phyloP scores from a whole-genome alignment of 1,284 basidiomycete genomes.

The Earliella scabrosa region DNA sequence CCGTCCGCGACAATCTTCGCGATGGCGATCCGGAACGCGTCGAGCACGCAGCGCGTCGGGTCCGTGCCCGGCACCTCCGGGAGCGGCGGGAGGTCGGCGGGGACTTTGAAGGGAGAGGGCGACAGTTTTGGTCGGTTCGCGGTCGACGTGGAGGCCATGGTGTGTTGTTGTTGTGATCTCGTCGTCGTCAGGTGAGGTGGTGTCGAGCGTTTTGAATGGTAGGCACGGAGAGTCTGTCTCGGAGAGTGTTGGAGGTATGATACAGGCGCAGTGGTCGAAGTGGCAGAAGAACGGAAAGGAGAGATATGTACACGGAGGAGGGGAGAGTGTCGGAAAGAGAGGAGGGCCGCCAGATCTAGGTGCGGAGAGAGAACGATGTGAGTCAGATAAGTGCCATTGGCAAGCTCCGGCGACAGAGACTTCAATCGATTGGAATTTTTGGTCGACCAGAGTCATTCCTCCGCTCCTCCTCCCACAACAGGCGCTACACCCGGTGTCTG shows the following conservation, averaged over 20 bases:
- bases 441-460: conserved; percentile 14
- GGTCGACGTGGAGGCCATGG: conserved; percentile 19
- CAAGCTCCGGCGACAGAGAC: conserved; percentile 8
- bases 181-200: background rate
- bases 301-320: conserved; percentile 21
- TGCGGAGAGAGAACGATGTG: background rate
- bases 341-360: conserved; percentile 13
- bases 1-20: conserved; percentile 78
- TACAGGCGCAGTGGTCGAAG: no score
- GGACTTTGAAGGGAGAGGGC: conserved; percentile 26
- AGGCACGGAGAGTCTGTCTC: background rate
- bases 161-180: background rate
- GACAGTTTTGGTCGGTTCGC: conserved; percentile 21
- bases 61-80: conserved; percentile 71
- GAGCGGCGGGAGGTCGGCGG: conserved; percentile 39
- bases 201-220: background rate
- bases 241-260: background rate
- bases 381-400: conserved; percentile 10
- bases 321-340: conserved; percentile 19
- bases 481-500: background rate
- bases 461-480: background rate
- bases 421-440: conserved; percentile 28
- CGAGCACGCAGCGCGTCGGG: conserved; percentile 73
- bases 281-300: background rate
- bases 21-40: conserved; percentile 86